phyloP scores from a whole-genome alignment of 768 basidiomycete genomes.

The Naganishia vaughanmartiniae region DNA sequence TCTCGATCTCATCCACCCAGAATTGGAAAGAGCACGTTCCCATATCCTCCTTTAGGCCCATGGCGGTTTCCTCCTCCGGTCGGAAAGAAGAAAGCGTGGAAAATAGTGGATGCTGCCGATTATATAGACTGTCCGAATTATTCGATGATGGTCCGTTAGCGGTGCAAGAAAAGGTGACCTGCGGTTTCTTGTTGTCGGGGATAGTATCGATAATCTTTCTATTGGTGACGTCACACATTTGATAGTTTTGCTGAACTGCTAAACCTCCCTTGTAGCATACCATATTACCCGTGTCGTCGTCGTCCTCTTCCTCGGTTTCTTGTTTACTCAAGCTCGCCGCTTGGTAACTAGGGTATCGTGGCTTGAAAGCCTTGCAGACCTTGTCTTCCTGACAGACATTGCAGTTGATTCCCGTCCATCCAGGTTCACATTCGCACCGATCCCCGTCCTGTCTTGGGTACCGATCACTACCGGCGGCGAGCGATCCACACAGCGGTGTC shows the following conservation, averaged over 20 bases:
- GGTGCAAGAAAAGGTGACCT: conserved; percentile 89
- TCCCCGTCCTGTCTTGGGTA: conserved; percentile 72
- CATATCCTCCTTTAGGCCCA: conserved; percentile 53
- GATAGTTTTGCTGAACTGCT: conserved; percentile 91
- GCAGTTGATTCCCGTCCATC: conserved; percentile 95
- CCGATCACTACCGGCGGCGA: conserved; percentile 83
- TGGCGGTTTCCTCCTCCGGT: conserved; percentile 1
- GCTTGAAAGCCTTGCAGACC: conserved; percentile 75
- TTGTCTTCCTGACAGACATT: conserved; percentile 86
- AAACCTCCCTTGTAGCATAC: conserved; percentile 91
- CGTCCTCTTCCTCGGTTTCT: conserved; percentile 44
- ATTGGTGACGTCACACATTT: conserved; percentile 98
- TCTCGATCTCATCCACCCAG: conserved; percentile 92
- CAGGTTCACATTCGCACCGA: conserved; percentile 83
- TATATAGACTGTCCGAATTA: conserved; percentile 14
- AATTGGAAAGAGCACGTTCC: conserved; percentile 89
- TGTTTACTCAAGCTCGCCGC: conserved; percentile 29
- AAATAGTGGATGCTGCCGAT: conserved; percentile 33
- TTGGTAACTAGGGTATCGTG: conserved; percentile 34
- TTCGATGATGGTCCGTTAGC: conserved; percentile 45
- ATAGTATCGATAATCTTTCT: conserved; percentile 90
- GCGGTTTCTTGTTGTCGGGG: conserved; percentile 77
- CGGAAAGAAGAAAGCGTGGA: conserved; percentile 29
- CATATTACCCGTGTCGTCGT: conserved; percentile 63
- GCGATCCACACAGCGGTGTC: conserved; percentile 86